These are phyloP conservation scores for Aschersonia sp. DNA, from an alignment of 2,329 filamentous ascomycete genomes.

Conservation along the genomic window DNA sequence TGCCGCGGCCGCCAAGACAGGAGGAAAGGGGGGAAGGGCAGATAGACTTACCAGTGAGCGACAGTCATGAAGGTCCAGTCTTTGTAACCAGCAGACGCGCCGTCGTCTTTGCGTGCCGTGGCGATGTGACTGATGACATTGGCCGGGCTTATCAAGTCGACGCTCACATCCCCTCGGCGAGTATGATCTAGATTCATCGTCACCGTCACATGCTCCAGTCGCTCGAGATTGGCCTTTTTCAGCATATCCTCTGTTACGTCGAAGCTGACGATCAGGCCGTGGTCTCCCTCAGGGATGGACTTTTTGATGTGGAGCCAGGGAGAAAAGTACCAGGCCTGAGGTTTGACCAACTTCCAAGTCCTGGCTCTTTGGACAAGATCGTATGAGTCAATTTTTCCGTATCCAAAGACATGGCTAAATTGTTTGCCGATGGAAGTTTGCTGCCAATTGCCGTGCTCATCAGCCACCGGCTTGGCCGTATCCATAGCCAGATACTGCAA, in stretches of 20 bases:
- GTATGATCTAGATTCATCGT: constrained; percentile 93
- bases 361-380: constrained; percentile 74
- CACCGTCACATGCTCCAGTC: constrained; percentile 86
- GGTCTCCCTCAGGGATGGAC: constrained; percentile 67
- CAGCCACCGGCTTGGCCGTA: constrained; percentile 69
- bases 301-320: constrained; percentile 88
- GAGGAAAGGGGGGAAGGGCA: background rate
- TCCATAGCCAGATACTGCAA: constrained; percentile 82
- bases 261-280: constrained; percentile 67
- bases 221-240: constrained; percentile 66
- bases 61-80: constrained; percentile 99
- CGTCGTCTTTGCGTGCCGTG: constrained; percentile 57
- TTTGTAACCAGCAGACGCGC: constrained; percentile 53
- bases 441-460: constrained; percentile 60
- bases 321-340: constrained; percentile 87
- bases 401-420: constrained; percentile 90
- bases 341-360: constrained; percentile 77
- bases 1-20: too few species aligned
- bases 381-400: constrained; percentile 86
- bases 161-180: constrained; percentile 79
- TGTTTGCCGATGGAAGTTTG: constrained; percentile 66
- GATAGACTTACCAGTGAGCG: constrained; percentile 63
- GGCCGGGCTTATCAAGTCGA: constrained; percentile 74
- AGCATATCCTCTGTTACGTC: constrained; percentile 65
- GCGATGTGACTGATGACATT: constrained; percentile 76